Base-by-base conservation (phyloP, 371 early-diverging fungal species). In the Apophysomyces ossiformis region DNA sequence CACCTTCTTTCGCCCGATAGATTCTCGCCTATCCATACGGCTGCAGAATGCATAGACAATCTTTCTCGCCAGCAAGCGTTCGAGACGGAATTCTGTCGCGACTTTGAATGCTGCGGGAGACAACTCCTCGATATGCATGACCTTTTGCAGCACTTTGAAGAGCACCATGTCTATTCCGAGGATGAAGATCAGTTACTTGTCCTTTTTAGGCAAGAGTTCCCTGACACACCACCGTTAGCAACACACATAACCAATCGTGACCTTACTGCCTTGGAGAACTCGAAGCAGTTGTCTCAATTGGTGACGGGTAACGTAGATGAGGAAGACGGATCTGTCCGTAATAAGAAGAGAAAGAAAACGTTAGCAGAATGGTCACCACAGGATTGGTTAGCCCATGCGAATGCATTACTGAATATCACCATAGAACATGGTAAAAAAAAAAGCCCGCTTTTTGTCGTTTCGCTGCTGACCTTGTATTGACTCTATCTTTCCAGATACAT, bases 101-200 rank as follows among this genome's bases (percentile, higher is more conserved):
- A 97, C 83, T 97, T 95, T 73, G 72, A 78, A 60, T 97, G 97
- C 82, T 97, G 97, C 70, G 96, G 94, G 5, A 74, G 88, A 61
- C 73, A 82, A 38, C 84, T 96, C 50, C 81, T 78, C 37, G 90
- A 92, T 76, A 81, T 97, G 65, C 96, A 96, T 79, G 94, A 92
- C 60, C 87, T 97, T 59, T 79, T 96, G 57, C 92, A 94, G 70
- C 97, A 97, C 76, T 94, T 91, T 73, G 97, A 97, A 77, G 95
- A 93, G 69, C 84, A 85, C 69, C 97, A 96, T 68, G 91, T 92
- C 60, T 84, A 82, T 54, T 81, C 90, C 45, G 92, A 64, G 38
- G 64, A 63, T 7, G 54, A 65, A 21, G 57, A 65, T 38, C 41
- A 36, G 46, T 35, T 56, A 9, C 54, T 50, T 11, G 16, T 16